Percentiles rank a stretch among this genome's conserved stretches.
Conservation (phyloP, 148 eudicot species). For the Agrostemma githago region DNA sequence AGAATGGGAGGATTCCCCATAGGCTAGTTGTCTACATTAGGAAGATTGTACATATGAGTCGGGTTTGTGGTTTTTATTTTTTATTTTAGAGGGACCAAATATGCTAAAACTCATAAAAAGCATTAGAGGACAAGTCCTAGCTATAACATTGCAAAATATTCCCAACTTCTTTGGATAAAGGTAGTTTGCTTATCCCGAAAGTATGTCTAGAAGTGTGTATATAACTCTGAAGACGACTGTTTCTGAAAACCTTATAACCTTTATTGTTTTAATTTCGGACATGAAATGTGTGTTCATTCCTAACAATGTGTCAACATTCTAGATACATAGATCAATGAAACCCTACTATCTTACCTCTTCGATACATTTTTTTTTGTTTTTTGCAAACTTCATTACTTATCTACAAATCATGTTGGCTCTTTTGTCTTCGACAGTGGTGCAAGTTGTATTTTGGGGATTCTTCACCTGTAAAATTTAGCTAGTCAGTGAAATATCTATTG, state of each 20-base stretch:
- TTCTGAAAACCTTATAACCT: neutral
- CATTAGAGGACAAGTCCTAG: too few relatives aligned
- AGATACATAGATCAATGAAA: conserved; percentile 12
- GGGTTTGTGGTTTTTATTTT: too few relatives aligned
- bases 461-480: conserved; percentile 9
- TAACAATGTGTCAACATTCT: conserved; percentile 7
- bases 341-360: conserved; percentile 18
- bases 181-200: too few relatives aligned
- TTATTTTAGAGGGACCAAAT: too few relatives aligned
- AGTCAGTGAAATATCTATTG: neutral
- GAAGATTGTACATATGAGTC: too few relatives aligned
- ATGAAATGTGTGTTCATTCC: neutral
- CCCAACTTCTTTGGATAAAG: too few relatives aligned
- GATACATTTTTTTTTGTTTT: neutral
- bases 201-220: too few relatives aligned
- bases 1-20: too few relatives aligned
- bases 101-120: too few relatives aligned
- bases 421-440: neutral
- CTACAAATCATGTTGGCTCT: neutral
- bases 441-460: neutral
- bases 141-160: too few relatives aligned
- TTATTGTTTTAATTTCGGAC: neutral
- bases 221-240: neutral
- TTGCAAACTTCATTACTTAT: neutral
- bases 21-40: too few relatives aligned